phyloP scores from a whole-genome alignment of 2,329 filamentous ascomycete species.

The Diaporthe australafricana region DNA sequence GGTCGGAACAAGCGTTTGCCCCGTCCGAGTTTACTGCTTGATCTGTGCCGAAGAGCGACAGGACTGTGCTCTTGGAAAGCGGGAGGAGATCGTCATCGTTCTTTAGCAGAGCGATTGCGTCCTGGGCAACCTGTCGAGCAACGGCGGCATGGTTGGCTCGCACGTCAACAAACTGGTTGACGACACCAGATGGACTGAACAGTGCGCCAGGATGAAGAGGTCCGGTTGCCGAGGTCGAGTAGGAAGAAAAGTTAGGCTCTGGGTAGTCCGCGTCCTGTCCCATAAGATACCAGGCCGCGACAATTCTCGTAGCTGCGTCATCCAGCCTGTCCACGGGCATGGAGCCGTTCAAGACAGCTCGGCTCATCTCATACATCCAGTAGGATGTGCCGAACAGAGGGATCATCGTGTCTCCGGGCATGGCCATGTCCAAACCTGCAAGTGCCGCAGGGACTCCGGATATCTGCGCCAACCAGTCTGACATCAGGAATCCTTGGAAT shows the following conservation, averaged over 20 bases:
- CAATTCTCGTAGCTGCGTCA: constrained; percentile 65
- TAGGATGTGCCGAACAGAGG: constrained; percentile 64
- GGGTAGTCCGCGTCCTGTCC: constrained; percentile 70
- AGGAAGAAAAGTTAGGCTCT: constrained; percentile 68
- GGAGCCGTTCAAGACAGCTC: constrained; percentile 66
- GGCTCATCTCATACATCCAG: constrained; percentile 67
- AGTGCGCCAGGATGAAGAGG: constrained; percentile 68
- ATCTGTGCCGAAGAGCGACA: constrained; percentile 67
- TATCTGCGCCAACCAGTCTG: constrained; percentile 84
- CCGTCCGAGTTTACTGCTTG: constrained; percentile 62
- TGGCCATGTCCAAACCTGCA: constrained; percentile 76
- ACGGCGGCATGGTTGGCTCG: constrained; percentile 63
- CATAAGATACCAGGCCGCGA: constrained; percentile 69
- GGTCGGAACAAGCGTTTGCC: constrained; percentile 74
- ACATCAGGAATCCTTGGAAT: constrained; percentile 84
- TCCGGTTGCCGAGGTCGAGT: constrained; percentile 66
- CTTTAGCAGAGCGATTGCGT: constrained; percentile 68
- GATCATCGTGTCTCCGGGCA: constrained; percentile 68
- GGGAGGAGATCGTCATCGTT: constrained; percentile 74
- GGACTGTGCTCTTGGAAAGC: constrained; percentile 48
- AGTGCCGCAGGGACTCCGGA: constrained; percentile 80
- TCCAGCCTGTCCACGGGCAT: constrained; percentile 68
- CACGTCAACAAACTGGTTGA: constrained; percentile 77
- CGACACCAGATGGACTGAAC: constrained; percentile 68
- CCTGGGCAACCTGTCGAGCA: constrained; percentile 65